A percentile compares a stretch with the other conserved stretches of the same genome.
These are phyloP conservation scores for Glycine soja DNA, from an alignment of 306 rosid species.

Conservation along the genomic window DNA sequence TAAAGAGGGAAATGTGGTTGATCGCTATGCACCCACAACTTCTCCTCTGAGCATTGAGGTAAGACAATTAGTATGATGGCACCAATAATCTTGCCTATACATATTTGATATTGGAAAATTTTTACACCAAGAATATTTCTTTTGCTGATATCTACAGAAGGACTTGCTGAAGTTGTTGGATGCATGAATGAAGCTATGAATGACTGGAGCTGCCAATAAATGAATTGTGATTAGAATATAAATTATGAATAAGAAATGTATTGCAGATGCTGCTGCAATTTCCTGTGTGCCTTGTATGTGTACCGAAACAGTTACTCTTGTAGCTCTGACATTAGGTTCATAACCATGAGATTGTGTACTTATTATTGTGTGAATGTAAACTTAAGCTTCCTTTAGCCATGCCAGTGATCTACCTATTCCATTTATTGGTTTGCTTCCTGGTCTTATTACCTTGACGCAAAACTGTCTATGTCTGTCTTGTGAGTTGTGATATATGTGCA, in stretches of 20 bases:
- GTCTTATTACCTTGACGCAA: not conserved
- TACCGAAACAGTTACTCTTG: conserved; percentile 18
- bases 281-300: conserved; percentile 7
- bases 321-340: not conserved
- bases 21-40: conserved; percentile 96
- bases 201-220: conserved; percentile 26
- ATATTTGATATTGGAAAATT: not conserved
- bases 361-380: conserved; percentile 21
- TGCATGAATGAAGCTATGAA: conserved; percentile 44
- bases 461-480: not conserved
- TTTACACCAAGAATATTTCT: conserved; percentile 27
- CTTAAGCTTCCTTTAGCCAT: not conserved
- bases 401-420: not conserved
- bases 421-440: not conserved
- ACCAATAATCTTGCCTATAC: not conserved
- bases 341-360: conserved; percentile 35
- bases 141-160: conserved; percentile 57
- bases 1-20: conserved; percentile 89
- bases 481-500: not conserved
- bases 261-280: conserved; percentile 39
- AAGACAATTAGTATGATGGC: conserved; percentile 22
- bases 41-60: conserved; percentile 98
- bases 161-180: conserved; percentile 60
- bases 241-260: conserved; percentile 43
- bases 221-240: not conserved